Evolutionary conservation across 2,329 filamentous ascomycete species (phyloP), one percentile per base, ranked within the genome.

Genomic region (Sphaerostilbella broomeana): DNA sequence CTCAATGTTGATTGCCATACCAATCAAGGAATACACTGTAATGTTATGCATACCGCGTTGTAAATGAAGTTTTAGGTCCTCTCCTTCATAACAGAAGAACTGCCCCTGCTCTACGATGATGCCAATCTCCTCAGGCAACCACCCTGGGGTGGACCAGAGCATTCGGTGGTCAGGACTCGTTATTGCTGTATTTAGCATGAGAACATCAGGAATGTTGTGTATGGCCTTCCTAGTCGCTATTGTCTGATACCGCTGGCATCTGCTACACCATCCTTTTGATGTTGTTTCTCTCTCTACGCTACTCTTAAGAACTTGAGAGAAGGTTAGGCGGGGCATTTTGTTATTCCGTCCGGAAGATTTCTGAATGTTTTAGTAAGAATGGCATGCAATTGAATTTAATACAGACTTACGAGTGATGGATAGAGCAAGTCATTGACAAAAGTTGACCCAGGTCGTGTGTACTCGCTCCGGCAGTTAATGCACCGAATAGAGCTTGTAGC

Each of bases 41-140:
- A 97, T 84, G 35, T 84, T 81, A 43, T 89, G 84, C 6, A 82
- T 81, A 16, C 84, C 85, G 21, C 84, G 77, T 54, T 90, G 82
- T 16, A 94, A 64, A 51, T 92, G 86, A 33, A 85, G 64, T 56
- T 82, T 83, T 48, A 98, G 63, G 52, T 97, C 89, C 38, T 94
- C 83, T 2, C 92, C 90, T 61, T 98, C 89, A 48, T 88, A 97
- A 61, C 89, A 95, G 61, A 86, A 89, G 56, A 97, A 86, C 55
- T 94, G 86, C n/a, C 86, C 87, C 52, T 86, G 79, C 44, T 94
- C 86, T 42, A 95, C 78, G 42, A 94, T 86, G 54, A 98, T 78
- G 25, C 92, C 92, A 52, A 98, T 89, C 58, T 97, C 88, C 55
- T 92, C 84, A 0, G 92, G 92, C 10, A 98, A 69, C 82, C 90